Base-by-base conservation (phyloP, 257 asterid species). In the Cynanchum wilfordii region DNA sequence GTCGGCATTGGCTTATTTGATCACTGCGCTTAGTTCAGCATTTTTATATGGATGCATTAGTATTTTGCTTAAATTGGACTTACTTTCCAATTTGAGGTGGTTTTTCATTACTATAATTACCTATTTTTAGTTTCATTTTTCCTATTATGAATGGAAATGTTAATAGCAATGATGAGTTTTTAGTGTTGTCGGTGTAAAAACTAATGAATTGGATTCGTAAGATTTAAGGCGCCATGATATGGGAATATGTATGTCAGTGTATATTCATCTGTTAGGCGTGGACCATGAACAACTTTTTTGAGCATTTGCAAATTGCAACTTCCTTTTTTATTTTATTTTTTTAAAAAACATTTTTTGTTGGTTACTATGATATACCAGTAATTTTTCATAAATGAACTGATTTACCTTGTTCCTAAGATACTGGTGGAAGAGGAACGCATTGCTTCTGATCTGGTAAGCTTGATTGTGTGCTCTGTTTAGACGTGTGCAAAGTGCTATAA, bases 1-100 rank as follows among this genome's bases (percentile, higher is more conserved):
- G 69, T 64, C 50, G 69, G 69, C 69, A 36, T 64, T 64, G 69
- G 27, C 69, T 64, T 36, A 64, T 64, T 36, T 64, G 49, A 64
- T 64, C 49, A 64, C n/a, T 64, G 22, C 38, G 17, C 50, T 0
- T 36, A 64, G 69, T 24, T 64, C 50, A 36, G 69, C 69, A 64
- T 19, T 36, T 10, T 17, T 27, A 64, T 64, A 50, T 47, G 69
- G 69, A 64, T 44, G 36, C 30, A 38, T 54, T 52, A 50, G 59
- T 47, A 11, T 12, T 38, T 44, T 20, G 33, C 56, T 54, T 11
- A 17, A 57, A 54, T 59, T 27, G 33, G 24, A 17, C 36, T 44
- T 16, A 51, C 13, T 55, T 42, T 42, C 47, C 47, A 42, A 42
- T 7, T 42, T 40, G 45, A 29, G 16, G 29, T 27, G 56, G 56